Evolutionary conservation across 257 asterid species (phyloP), one percentile per base, ranked within the genome.

Genomic region (Forsythia viridissima): DNA sequence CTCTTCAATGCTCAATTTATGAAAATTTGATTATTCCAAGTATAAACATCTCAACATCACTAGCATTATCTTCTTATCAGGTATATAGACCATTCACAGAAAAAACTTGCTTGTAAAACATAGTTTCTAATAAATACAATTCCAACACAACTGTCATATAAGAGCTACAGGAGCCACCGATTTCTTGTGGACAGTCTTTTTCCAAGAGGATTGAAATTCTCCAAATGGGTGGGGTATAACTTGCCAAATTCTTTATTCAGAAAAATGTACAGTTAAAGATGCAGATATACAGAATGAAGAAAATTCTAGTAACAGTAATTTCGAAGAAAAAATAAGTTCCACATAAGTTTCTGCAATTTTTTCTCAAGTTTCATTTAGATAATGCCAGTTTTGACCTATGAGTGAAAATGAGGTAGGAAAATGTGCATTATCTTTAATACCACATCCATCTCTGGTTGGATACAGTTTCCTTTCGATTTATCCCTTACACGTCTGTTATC

Each of bases 131-230:
- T 86, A 88, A 79, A 74, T 79, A 85, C 57, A 81, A 74, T 72
- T 77, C 46, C 65, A 77, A 39, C 72, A 81, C 80, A 77, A 80
- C 70, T 72, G 84, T 63, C 76, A 68, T 66, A 44, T 72, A 0
- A 75, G 83, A 80, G 85, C 80, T 75, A 86, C 87, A 86, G 80
- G 81, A 88, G 86, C 96, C 98, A 92, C 98, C 85, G 77, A 76
- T 87, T 84, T 86, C 86, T 87, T 84, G 96, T 92, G 97, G 98
- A 39, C 84, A 88, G 80, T 73, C 85, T 90, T 89, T 85, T 67
- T 85, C 91, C 91, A 90, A 81, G 83, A 88, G 79, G 91, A 87
- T 87, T 88, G 90, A 85, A 82, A 74, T 76, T 78, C 84, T 39
- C 13, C 34, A 55, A 40, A 52, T 41, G 59, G 76, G 85, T 80